Base-by-base conservation (phyloP, 2,329 filamentous ascomycete species). In the Myriosclerotinia scirpicola region DNA sequence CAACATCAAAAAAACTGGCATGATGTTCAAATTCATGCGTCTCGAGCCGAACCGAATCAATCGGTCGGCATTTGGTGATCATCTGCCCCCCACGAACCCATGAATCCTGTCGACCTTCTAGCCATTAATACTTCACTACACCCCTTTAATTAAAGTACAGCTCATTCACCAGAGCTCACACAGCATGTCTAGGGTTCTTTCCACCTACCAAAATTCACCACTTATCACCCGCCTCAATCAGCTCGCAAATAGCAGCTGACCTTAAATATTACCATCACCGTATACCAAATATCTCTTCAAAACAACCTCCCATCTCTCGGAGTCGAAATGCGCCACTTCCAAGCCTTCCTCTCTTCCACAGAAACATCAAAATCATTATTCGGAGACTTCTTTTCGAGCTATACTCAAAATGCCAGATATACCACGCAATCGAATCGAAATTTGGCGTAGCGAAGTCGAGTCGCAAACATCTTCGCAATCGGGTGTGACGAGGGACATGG, bases 221-320 rank as follows among this genome's bases (percentile, higher is more conserved):
- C 17, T 52, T 38, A 59, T 65, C 63, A 65, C 12, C 63, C 63
- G 63, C 44, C 11, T 50, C 22, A 11, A 65, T 65, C 63, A 65
- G 53, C 53, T 56, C 34, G 34, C 34, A 50, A 52, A 22, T 26
- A 50, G 42, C 62, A 59, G 63, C 63, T 65, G 63, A 60, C 42
- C 44, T 46, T 40, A 34, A 34, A 46, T 48, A 46, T 58, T 34
- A 50, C n/a, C 6, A 46, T 38, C 42, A 48, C 62, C 34, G 26
- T 20, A 38, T 48, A 20, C 22, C 44, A 40, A 20, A 40, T 12
- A 44, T 40, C 26, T 20, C 17, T 40, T 50, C 34, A 58, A 40
- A 55, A n/a, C 11, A 34, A 50, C 20, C 12, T 22, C 7, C n/a
- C 5, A 20, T 60, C 22, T 40, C 9, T n/a, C 1, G 17, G 52